Percentiles rank a stretch among this genome's conserved stretches.
Conservation (phyloP, 176 grass and related monocot genomes). For the Luzula sylvatica region DNA sequence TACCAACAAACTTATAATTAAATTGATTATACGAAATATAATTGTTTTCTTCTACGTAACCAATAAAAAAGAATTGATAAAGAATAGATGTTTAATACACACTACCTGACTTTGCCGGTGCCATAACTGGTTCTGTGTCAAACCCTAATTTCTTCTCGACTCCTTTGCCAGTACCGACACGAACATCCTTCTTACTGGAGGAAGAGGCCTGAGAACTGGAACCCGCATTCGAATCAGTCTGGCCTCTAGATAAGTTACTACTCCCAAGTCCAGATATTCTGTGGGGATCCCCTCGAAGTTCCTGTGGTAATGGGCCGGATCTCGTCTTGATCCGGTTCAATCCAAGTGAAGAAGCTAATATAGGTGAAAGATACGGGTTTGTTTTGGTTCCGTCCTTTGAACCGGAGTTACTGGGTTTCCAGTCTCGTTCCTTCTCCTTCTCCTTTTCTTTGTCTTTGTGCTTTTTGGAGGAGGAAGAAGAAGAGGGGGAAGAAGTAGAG, state of each 20-base stretch:
- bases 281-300: conserved; percentile 43
- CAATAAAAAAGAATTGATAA: no score
- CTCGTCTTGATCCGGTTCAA: conserved; percentile 99
- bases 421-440: conserved; percentile 33
- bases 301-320: conserved; percentile 96
- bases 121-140: background rate
- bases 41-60: background rate
- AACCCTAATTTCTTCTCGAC: conserved; percentile 16
- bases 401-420: background rate
- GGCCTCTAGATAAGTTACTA: conserved; percentile 74
- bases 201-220: background rate
- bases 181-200: conserved; percentile 10
- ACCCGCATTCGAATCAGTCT: conserved; percentile 21
- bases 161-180: background rate
- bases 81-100: background rate
- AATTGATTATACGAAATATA: background rate
- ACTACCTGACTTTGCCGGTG: conserved; percentile 15
- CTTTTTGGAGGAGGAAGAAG: conserved; percentile 25
- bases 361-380: conserved; percentile 48
- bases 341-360: conserved; percentile 95
- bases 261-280: conserved; percentile 48
- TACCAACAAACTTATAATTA: background rate
- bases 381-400: conserved; percentile 5
- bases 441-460: conserved; percentile 25
- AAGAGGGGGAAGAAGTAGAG: conserved; percentile 18